Base-by-base conservation (phyloP, 768 basidiomycete species). In the Lactifluus hygrophoroides region DNA sequence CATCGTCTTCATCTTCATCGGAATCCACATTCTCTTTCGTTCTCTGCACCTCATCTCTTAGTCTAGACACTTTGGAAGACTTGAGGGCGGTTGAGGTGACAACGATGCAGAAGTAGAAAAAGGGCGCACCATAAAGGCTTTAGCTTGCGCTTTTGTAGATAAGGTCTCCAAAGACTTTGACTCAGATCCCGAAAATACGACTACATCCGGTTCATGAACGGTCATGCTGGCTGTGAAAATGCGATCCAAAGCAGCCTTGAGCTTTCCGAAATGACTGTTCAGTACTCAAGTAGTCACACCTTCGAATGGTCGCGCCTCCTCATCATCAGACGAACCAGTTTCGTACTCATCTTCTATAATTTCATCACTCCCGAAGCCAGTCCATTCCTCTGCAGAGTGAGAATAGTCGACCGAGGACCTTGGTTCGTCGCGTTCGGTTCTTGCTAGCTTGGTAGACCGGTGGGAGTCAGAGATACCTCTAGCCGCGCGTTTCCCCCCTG, bases 61-160 rank as follows among this genome's bases (percentile, higher is more conserved):
- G 58, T 65, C 82, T 85, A 19, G 80, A 77, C 23, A 89, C 79
- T 72, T 86, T 91, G 23, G 90, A 89, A 3, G 90, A 93, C 90
- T 90, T 58, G 21, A 37, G n/a, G 34, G 5, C 9, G 23, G 32
- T 44, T 47, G 49, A 43, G 48, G 54, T 49, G 47, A 42, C 51
- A 62, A 40, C 21, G 7, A 51, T 38, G 34, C 23, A 25, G 19
- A 17, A 16, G 51, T 47, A 35, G n/a, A 1, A 46, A 47, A 47
- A 23, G 42, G 23, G 67, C 74, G 56, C 66, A 89, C 90, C 89
- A 92, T 90, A 67, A 92, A 91, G 0, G 84, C 76, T 66, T 80
- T 88, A 69, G 73, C 78, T 46, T 79, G 77, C 3, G 74, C 70
- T 68, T 75, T 81, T 19, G 67, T 58, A 2, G 67, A 62, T 14